These are phyloP conservation scores for Acanthamoeba quina DNA, from an alignment of 208 protist species.

Conservation along the genomic window DNA sequence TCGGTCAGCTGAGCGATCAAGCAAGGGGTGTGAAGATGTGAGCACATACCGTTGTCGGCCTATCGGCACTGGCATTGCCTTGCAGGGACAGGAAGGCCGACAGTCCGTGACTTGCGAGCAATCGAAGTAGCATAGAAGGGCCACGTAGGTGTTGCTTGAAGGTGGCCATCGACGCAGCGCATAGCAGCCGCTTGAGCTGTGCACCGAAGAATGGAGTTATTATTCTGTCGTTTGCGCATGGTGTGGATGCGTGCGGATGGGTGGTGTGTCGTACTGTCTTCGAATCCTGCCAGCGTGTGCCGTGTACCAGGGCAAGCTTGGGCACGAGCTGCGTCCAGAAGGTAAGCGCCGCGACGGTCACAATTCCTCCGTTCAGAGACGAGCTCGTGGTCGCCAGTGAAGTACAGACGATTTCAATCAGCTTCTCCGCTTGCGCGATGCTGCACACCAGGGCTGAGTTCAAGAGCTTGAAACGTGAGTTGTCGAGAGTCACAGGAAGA, in stretches of 20 bases:
- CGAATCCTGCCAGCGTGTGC: background rate
- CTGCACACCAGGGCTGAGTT: background rate
- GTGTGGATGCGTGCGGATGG: background rate
- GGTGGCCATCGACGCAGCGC: background rate
- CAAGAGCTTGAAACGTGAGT: no score
- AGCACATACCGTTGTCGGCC: background rate
- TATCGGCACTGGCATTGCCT: background rate
- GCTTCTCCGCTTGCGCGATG: background rate
- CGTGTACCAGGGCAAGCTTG: background rate
- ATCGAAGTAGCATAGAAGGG: background rate
- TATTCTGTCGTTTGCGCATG: no score
- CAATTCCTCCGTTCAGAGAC: background rate
- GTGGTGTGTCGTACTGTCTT: background rate
- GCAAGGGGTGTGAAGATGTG: no score
- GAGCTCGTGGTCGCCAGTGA: background rate
- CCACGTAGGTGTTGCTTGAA: background rate
- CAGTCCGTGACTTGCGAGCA: background rate
- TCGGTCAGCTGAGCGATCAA: background rate
- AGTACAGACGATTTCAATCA: background rate
- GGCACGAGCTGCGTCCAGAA: background rate
- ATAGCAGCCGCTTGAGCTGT: background rate
- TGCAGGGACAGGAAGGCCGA: background rate
- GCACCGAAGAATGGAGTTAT: background rate
- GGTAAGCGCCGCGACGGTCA: background rate
- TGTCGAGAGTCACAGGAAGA: background rate